phyloP scores from a whole-genome alignment of 192 early-diverging fungal genomes.

The Chytriomyces sp. region DNA sequence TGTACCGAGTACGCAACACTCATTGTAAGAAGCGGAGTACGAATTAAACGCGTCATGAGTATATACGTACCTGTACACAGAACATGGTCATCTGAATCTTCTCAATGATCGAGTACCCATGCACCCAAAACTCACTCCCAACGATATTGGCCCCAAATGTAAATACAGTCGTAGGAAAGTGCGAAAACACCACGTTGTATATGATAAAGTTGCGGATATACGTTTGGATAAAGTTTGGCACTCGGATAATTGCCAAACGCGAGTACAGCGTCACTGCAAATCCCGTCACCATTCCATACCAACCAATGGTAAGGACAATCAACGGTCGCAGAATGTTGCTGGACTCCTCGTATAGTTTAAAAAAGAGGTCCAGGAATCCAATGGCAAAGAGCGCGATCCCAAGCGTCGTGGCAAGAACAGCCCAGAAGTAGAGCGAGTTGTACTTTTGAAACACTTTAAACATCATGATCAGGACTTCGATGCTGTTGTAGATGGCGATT shows the following conservation, averaged over 20 bases:
- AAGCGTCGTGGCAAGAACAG: conserved; percentile 21
- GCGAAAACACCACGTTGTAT: conserved; percentile 29
- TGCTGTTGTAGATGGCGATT: conserved; percentile 40
- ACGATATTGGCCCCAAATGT: conserved; percentile 39
- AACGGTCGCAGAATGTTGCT: conserved; percentile 21
- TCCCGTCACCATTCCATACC: conserved; percentile 41
- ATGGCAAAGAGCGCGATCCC: conserved; percentile 38
- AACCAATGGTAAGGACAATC: conserved; percentile 38
- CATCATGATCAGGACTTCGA: conserved; percentile 38
- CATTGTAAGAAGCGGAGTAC: conserved; percentile 3
- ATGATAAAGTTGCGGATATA: conserved; percentile 20
- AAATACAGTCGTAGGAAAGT: conserved; percentile 39
- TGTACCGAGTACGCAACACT: conserved; percentile 39
- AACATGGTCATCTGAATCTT: background rate
- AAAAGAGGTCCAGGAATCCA: conserved; percentile 37
- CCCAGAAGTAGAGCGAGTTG: conserved; percentile 38
- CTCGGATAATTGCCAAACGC: conserved; percentile 17
- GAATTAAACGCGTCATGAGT: no score
- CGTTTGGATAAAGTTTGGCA: conserved; percentile 2
- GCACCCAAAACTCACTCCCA: conserved; percentile 9
- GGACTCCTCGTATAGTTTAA: conserved; percentile 12
- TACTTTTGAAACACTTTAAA: conserved; percentile 37
- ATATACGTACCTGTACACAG: no score
- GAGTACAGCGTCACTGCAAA: conserved; percentile 44
- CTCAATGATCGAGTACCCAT: conserved; percentile 23